Percentiles rank a stretch among this genome's conserved stretches.
Evolutionary conservation across 1,284 basidiomycete species (phyloP).

Genomic region (Filobasidium uniguttulatum): DNA sequence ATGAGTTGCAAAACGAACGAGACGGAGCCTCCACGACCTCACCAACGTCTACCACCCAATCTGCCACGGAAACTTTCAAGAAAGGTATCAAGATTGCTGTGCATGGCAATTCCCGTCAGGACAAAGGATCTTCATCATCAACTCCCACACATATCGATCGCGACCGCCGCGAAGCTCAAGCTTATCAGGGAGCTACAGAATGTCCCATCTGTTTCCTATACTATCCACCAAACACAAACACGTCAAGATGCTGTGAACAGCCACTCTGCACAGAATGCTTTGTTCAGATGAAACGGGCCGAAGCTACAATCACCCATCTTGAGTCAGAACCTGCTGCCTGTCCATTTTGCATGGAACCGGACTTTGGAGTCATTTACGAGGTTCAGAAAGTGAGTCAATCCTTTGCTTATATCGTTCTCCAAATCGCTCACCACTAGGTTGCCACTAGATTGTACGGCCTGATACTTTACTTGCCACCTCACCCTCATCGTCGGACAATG

Average conservation of each 20-base stretch:
- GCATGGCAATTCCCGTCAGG: conserved; percentile 14
- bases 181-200: conserved; percentile 77
- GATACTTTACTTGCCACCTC: conserved; percentile 3
- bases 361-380: conserved; percentile 86
- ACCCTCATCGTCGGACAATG: conserved; percentile 4
- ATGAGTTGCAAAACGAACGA: conserved; percentile 24
- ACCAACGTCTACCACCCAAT: not conserved
- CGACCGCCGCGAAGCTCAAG: conserved; percentile 52
- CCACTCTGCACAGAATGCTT: conserved; percentile 99
- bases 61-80: not conserved
- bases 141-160: conserved; percentile 40
- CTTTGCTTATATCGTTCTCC: not conserved
- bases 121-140: conserved; percentile 16
- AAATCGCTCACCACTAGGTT: not conserved
- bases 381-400: conserved; percentile 43
- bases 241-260: conserved; percentile 93
- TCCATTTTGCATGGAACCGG: conserved; percentile 91
- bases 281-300: conserved; percentile 92
- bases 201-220: conserved; percentile 99
- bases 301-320: conserved; percentile 81
- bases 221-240: conserved; percentile 90
- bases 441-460: conserved; percentile 8
- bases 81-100: not conserved
- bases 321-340: conserved; percentile 86
- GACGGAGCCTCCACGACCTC: conserved; percentile 15